Evolutionary conservation across 352 stramenopile genomes (phyloP).

Genomic region (Globisporangium solare): DNA sequence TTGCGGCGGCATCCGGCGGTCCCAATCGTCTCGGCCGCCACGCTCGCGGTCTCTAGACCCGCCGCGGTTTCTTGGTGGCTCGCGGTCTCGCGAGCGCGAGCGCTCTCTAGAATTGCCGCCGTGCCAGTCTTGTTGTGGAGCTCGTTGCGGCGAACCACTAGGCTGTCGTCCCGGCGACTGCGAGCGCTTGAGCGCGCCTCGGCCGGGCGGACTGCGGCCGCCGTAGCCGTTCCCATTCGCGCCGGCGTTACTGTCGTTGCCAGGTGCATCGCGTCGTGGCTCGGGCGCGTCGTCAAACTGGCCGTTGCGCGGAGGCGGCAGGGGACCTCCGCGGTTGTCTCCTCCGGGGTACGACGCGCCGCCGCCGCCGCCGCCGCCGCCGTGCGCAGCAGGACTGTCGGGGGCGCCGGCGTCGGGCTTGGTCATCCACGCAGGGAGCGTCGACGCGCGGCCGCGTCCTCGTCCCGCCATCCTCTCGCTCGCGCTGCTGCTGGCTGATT

Average conservation of each 20-base stretch:
- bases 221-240: constrained; percentile 4
- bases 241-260: constrained; percentile 4
- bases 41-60: constrained; percentile 7
- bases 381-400: neutral
- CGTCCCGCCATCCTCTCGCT: constrained; percentile 63
- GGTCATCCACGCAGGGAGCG: constrained; percentile 85
- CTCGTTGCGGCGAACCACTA: neutral
- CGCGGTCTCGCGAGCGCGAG: constrained; percentile 20
- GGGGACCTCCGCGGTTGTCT: constrained; percentile 8
- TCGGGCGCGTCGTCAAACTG: constrained; percentile 71
- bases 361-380: neutral
- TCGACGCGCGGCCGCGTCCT: constrained; percentile 65
- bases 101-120: constrained; percentile 15
- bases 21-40: constrained; percentile 1
- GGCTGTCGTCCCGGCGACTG: constrained; percentile 3
- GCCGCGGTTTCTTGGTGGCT: constrained; percentile 9
- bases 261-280: constrained; percentile 11
- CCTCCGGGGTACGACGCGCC: constrained; percentile 6
- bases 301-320: constrained; percentile 28
- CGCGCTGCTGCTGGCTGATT: neutral
- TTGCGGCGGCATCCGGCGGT: neutral
- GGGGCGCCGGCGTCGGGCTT: constrained; percentile 30
- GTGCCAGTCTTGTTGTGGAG: constrained; percentile 18
- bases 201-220: neutral
- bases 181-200: constrained; percentile 5